Evolutionary conservation across 805 yeast genomes (phyloP), one percentile per base, ranked within the genome.

Genomic region (Candida tallmaniae): DNA sequence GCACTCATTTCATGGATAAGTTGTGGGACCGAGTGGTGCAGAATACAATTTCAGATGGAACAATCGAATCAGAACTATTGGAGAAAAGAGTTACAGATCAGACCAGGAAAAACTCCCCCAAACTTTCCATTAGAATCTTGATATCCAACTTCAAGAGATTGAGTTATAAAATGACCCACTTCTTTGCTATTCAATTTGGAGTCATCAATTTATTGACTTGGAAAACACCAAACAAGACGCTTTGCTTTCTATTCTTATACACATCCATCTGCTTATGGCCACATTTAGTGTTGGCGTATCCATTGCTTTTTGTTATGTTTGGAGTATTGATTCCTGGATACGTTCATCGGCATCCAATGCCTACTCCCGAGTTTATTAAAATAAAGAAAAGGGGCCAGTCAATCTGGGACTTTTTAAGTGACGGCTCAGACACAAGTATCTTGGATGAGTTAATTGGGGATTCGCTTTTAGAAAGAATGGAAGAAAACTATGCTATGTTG

Each of bases 231-330:
- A 65, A 83, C 0, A 71, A 76, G 41, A 88, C 96, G 0, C 43
- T 88, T 4, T 64, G 81, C 0, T 52, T 65, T 15, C 56, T 86
- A 35, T 60, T 80, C 4, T 41, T 77, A 1, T 79, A 82, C 44
- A 80, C 96, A 0, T 67, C 77, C 40, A 61, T 80, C 1, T 83
- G 93, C 47, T 55, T 80, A 23, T 73, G 83, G 60, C 96, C 96
- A 0, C 78, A 78, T 51, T 56, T 83, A 32, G 61, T 85, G 9
- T 55, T 83, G 24, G 67, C 78, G 1, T 65, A 79, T 21, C 96
- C 96, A 0, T 46, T 81, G 23, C 40, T 81, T 2, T 67, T 64
- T 31, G 30, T 84, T 3, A 46, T 82, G 20, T 63, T 70, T 36
- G 79, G 77, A 1, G 61, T 81, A 3, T 68, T 88, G 62, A 61